A percentile compares a stretch with the other conserved stretches of the same genome.
These are phyloP conservation scores for Eucommia ulmoides DNA, from an alignment of 257 asterid species.

Conservation along the genomic window DNA sequence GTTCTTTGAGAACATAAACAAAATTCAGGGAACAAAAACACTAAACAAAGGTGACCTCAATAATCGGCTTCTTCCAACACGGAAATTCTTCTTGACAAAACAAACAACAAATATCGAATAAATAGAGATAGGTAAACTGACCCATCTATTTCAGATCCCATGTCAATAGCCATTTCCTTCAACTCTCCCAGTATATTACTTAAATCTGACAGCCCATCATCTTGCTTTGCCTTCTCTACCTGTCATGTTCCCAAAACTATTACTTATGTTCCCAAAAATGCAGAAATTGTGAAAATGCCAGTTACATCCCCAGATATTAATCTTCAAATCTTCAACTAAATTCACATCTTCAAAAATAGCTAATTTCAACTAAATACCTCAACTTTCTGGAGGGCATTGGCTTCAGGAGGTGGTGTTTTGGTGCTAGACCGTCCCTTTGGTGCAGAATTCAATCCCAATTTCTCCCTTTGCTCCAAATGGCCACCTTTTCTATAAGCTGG, in stretches of 20 bases:
- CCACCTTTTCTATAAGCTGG: constrained; percentile 52
- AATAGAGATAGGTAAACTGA: no score
- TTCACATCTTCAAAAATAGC: constrained; percentile 5
- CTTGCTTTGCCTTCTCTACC: constrained; percentile 67
- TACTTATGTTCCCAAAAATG: no score
- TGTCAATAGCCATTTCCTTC: constrained; percentile 69
- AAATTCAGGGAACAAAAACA: no score
- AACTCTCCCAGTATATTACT: constrained; percentile 63
- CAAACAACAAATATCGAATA: no score
- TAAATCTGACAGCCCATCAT: constrained; percentile 49
- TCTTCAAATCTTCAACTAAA: no score
- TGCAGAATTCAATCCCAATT: constrained; percentile 61
- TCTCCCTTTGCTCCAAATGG: constrained; percentile 87
- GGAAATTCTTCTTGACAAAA: no score
- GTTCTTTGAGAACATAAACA: no score
- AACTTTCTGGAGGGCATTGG: constrained; percentile 70
- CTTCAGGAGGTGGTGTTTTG: constrained; percentile 43
- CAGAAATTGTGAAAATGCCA: no score
- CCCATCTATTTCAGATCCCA: constrained; percentile 80
- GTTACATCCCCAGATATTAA: no score
- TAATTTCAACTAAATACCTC: constrained; percentile 38
- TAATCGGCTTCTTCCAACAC: no score
- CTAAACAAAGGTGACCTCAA: no score
- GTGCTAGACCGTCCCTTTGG: constrained; percentile 34
- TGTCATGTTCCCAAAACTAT: no score